These are phyloP conservation scores for Filosporella fistucella DNA, from an alignment of 495 filamentous ascomycete species.

Conservation along the genomic window DNA sequence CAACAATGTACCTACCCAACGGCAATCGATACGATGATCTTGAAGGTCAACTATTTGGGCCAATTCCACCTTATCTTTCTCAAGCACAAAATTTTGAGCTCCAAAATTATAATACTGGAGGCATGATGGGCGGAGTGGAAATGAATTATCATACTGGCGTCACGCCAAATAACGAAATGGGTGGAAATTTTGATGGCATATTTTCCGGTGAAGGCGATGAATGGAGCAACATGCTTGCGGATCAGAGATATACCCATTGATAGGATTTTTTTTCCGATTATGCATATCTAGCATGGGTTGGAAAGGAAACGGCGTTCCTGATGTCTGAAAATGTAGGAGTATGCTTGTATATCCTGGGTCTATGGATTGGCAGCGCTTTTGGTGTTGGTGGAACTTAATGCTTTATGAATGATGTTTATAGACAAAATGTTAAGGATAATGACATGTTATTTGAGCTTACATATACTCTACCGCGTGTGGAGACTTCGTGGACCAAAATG, in stretches of 20 bases:
- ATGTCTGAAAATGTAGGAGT: too few relatives aligned
- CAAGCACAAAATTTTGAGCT: constrained; percentile 19
- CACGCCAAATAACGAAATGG: constrained; percentile 13
- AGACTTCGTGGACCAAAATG: too few relatives aligned
- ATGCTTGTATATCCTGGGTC: too few relatives aligned
- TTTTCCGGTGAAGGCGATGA: constrained; percentile 18
- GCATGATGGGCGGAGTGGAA: constrained; percentile 12
- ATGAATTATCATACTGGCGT: constrained; percentile 16
- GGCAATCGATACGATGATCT: constrained; percentile 35
- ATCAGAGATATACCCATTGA: constrained; percentile 13
- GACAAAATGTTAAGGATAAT: too few relatives aligned
- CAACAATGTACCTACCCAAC: constrained; percentile 23
- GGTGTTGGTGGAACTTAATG: too few relatives aligned
- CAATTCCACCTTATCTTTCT: constrained; percentile 46
- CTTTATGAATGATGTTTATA: too few relatives aligned
- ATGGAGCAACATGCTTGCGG: constrained; percentile 15
- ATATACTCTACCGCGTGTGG: too few relatives aligned
- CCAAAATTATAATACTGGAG: not conserved
- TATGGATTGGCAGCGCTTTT: too few relatives aligned
- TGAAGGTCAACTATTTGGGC: constrained; percentile 50
- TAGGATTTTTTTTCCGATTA: too few relatives aligned
- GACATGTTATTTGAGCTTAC: too few relatives aligned
- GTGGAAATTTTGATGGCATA: constrained; percentile 17
- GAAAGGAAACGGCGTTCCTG: too few relatives aligned
- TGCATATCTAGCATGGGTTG: too few relatives aligned